Evolutionary conservation across 1,139 yeast genomes (phyloP).

Genomic region (Zygotorulaspora mrakii): DNA sequence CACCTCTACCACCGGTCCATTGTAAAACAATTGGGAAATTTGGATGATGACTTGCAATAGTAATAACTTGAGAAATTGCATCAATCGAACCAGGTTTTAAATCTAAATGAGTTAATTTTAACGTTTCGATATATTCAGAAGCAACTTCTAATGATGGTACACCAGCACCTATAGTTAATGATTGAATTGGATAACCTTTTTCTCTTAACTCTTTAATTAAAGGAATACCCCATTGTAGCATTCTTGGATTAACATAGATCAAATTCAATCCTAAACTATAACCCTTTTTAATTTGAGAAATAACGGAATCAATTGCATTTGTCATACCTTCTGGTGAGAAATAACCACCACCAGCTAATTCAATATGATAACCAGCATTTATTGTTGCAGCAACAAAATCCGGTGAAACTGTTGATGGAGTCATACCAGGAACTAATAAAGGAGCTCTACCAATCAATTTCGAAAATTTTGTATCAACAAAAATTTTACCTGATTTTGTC

Average conservation of each 20-base stretch:
- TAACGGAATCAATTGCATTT: conserved; percentile 69
- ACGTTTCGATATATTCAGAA: conserved; percentile 85
- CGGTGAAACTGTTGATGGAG: conserved; percentile 94
- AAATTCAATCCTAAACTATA: conserved; percentile 86
- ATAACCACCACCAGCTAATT: conserved; percentile 98
- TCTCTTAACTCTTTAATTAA: conserved; percentile 83
- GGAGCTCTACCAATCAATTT: conserved; percentile 93
- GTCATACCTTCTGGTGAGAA: conserved; percentile 70
- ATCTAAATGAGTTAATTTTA: conserved; percentile 90
- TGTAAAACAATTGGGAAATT: conserved; percentile 92
- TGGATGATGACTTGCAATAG: conserved; percentile 95
- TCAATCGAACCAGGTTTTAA: conserved; percentile 98
- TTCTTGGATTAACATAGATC: conserved; percentile 93
- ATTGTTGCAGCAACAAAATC: conserved; percentile 89
- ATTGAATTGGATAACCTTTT: conserved; percentile 92
- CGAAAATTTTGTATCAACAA: conserved; percentile 91
- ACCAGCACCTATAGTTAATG: conserved; percentile 98
- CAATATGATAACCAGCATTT: conserved; percentile 96
- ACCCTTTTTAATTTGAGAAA: conserved; percentile 68
- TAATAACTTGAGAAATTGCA: conserved; percentile 78
- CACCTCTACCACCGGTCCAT: conserved; percentile 99
- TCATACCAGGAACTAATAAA: conserved; percentile 98
- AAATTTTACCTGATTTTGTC: conserved; percentile 66
- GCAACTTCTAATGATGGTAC: conserved; percentile 98
- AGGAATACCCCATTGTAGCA: conserved; percentile 99